Evolutionary conservation across 1,139 yeast species (phyloP), one percentile per base, ranked within the genome.

Genomic region (Suhomyces chickasaworum): DNA sequence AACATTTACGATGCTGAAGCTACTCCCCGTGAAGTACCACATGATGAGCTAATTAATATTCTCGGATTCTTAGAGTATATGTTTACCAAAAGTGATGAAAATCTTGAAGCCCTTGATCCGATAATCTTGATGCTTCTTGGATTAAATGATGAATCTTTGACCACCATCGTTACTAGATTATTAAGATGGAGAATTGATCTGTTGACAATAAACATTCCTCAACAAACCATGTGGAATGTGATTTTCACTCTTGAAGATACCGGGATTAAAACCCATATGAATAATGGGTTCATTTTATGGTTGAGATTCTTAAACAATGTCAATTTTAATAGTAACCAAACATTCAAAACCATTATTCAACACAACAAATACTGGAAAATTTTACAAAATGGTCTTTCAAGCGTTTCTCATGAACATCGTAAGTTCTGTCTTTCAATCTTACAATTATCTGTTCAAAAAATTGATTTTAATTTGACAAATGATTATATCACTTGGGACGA

Each of bases 391-490:
- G 87, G 89, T 0, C 66, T 89, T 32, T 73, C 76, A 12, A 76
- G 82, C 46, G 60, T 67, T 5, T 70, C 81, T 0, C 91, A 86
- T 57, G 96, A 88, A 51, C 83, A 80, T 47, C 77, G 90, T 42
- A 89, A 89, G 60, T 80, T 81, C 56, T 75, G 85, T n/a, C 67
- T 89, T 25, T 83, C 90, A 0, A 80, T 89, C 18, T 64, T 89
- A 37, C 84, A 84, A 53, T 62, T 79, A 18, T 77, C 95, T 0
- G 69, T 90, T 15, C 79, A 78, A 51, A 60, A 71, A 2, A 63
- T 84, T 2, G 57, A 65, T 1, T 44, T 51, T 0, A 65, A 76
- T 15, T 58, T 87, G 29, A 47, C 68, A 3, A 76, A 73, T 30
- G 59, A 65, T 0, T 64, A 73, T 16, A 75, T 87, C 52, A 44